Conservation (phyloP, 2,329 filamentous ascomycete genomes). For the Albophoma yamanashiensis region DNA sequence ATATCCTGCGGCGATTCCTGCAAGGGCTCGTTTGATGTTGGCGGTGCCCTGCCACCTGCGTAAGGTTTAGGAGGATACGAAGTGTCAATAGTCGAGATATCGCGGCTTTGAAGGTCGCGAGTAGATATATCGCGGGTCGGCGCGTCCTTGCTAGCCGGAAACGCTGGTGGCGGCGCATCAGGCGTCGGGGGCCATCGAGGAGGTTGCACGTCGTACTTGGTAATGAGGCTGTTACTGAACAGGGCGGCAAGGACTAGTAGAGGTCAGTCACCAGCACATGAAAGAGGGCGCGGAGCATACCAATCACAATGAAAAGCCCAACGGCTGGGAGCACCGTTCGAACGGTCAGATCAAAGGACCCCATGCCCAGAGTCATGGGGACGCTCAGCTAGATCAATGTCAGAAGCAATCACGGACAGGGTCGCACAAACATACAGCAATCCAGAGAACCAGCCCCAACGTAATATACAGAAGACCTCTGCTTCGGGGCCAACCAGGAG, state of each 20-base stretch:
- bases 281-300: constrained; percentile 19
- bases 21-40: not conserved
- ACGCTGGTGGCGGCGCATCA: not conserved
- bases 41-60: not conserved
- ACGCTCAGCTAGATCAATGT: constrained; percentile 32
- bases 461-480: constrained; percentile 32
- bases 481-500: constrained; percentile 15
- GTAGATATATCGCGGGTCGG: not conserved
- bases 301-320: constrained; percentile 37
- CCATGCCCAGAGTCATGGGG: constrained; percentile 37
- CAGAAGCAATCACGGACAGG: not conserved
- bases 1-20: not conserved
- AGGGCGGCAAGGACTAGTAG: not conserved
- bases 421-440: constrained; percentile 27
- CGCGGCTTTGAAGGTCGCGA: not conserved
- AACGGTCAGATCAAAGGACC: constrained; percentile 27
- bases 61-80: not conserved
- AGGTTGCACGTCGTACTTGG: not conserved
- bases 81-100: not conserved
- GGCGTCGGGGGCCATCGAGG: not conserved
- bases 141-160: not conserved
- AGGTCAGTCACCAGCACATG: not conserved
- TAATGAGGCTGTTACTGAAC: not conserved
- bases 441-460: constrained; percentile 40
- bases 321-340: constrained; percentile 39